Evolutionary conservation across 768 basidiomycete species (phyloP).

Genomic region (Asterophora lycoperdoides): DNA sequence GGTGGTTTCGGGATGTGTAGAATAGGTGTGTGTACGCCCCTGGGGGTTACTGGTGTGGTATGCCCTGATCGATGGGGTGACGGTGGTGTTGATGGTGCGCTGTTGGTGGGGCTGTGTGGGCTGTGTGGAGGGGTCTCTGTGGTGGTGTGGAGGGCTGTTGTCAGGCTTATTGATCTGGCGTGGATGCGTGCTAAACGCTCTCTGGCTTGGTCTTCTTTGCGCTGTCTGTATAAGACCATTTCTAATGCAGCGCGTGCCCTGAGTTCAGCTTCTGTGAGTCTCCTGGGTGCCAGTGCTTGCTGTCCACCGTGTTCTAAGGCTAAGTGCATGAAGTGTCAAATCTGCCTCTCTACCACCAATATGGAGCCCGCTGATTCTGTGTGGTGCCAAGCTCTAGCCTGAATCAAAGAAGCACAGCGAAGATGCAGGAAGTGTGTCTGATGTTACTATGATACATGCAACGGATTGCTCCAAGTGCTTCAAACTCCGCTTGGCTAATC

Average conservation of each 20-base stretch:
- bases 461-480: not conserved
- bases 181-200: not conserved
- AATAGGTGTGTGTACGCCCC: no score
- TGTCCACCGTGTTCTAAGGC: not conserved
- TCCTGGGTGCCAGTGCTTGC: not conserved
- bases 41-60: no score
- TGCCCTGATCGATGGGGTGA: no score
- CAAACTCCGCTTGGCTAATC: not conserved
- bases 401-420: not conserved
- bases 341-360: constrained; percentile 2
- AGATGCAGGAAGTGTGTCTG: not conserved
- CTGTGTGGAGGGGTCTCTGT: not conserved
- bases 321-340: not conserved
- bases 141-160: not conserved
- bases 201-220: not conserved
- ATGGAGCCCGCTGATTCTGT: constrained; percentile 1
- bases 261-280: not conserved
- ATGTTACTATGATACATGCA: not conserved
- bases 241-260: not conserved
- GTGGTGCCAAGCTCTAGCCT: not conserved
- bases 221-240: not conserved
- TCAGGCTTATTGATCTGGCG: not conserved
- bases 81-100: no score
- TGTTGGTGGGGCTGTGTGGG: no score
- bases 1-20: no score